A percentile compares a stretch with the other conserved stretches of the same genome.
Conservation (phyloP, 768 basidiomycete species). For the Trametes sanguinea region DNA sequence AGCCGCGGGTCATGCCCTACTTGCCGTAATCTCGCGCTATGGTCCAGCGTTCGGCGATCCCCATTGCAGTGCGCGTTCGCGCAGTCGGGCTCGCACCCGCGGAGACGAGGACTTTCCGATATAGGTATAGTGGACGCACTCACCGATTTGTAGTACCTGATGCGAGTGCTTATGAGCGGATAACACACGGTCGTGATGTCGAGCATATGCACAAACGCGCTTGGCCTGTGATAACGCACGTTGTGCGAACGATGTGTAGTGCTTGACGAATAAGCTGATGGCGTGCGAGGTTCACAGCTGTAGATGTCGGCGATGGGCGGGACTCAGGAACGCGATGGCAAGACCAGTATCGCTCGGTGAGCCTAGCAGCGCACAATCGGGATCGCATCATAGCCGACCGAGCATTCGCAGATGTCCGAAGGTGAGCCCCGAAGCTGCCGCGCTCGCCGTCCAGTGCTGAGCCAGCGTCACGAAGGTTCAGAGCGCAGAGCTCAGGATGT, state of each 20-base stretch:
- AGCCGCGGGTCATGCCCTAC: not conserved
- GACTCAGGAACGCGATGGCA: not conserved
- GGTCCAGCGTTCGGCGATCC: not conserved
- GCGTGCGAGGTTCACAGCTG: not conserved
- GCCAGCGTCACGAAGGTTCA: conserved; percentile 11
- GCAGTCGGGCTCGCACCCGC: not conserved
- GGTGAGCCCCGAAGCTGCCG: not conserved
- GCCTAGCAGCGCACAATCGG: not conserved
- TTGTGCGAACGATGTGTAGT: not conserved
- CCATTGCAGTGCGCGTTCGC: not conserved
- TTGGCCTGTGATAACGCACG: not conserved
- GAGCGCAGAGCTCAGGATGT: not conserved
- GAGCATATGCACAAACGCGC: not conserved
- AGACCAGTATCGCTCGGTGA: not conserved
- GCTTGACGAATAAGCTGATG: not conserved
- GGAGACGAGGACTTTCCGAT: not conserved
- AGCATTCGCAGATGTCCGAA: conserved; percentile 4
- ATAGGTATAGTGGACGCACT: not conserved
- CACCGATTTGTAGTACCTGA: not conserved
- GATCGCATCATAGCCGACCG: not conserved
- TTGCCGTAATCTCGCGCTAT: not conserved
- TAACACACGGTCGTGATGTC: not conserved
- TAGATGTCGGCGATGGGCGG: not conserved
- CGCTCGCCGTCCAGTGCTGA: too few species aligned
- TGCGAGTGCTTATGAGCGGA: not conserved